Evolutionary conservation across 805 yeast genomes (phyloP).

Genomic region (Spathaspora gorwiae): DNA sequence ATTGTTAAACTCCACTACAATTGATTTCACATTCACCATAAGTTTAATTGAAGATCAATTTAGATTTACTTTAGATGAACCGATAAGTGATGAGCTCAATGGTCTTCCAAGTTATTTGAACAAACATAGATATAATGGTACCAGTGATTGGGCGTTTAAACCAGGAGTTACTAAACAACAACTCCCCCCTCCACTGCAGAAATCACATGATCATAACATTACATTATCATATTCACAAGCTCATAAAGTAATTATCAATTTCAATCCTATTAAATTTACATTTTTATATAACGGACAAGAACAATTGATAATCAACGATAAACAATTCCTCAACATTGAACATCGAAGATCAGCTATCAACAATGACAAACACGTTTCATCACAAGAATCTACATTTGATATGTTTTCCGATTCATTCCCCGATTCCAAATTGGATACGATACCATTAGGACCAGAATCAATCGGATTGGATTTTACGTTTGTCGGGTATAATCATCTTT

Average conservation of each 20-base stretch:
- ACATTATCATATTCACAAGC: slow-evolving; percentile 1
- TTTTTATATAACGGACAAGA: slow-evolving; percentile 42
- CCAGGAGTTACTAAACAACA: background rate
- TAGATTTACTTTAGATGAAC: slow-evolving; percentile 66
- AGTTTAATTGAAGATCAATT: slow-evolving; percentile 53
- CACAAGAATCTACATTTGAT: slow-evolving; percentile 61
- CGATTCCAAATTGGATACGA: slow-evolving; percentile 59
- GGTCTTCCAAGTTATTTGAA: slow-evolving; percentile 20
- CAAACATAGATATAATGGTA: slow-evolving; percentile 53
- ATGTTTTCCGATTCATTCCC: slow-evolving; percentile 68
- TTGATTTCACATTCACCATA: slow-evolving; percentile 53
- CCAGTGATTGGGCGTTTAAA: slow-evolving; percentile 55
- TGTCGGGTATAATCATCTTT: slow-evolving; percentile 56
- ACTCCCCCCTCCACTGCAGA: background rate
- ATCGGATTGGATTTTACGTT: slow-evolving; percentile 76
- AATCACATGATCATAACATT: background rate
- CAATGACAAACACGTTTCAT: slow-evolving; percentile 28
- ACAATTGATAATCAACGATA: slow-evolving; percentile 62
- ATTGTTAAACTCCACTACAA: slow-evolving; percentile 4
- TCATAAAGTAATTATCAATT: slow-evolving; percentile 39
- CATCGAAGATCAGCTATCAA: slow-evolving; percentile 54
- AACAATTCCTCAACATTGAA: slow-evolving; percentile 73
- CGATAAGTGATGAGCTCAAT: slow-evolving; percentile 23
- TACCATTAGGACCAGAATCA: slow-evolving; percentile 87
- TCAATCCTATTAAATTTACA: slow-evolving; percentile 47